Conservation (phyloP, 2,329 filamentous ascomycete genomes). For the Penicillium nordicum region DNA sequence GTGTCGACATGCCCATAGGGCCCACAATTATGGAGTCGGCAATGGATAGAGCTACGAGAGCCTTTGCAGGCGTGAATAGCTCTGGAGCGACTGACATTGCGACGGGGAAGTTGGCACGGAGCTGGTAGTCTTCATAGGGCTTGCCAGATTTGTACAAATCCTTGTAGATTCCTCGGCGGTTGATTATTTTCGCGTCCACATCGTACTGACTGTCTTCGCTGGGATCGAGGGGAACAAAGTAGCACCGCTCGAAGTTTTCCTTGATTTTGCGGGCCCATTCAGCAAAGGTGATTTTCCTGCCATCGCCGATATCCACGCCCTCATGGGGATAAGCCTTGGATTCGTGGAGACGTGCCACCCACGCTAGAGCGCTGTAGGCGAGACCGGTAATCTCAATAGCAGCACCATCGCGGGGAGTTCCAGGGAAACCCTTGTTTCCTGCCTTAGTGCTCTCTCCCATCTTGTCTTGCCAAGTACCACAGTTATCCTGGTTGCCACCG, state of each 20-base stretch:
- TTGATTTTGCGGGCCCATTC: conserved; percentile 81
- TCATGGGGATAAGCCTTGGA: conserved; percentile 69
- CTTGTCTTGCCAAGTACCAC: conserved; percentile 99
- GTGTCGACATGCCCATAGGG: conserved; percentile 89
- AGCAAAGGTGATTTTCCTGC: conserved; percentile 62
- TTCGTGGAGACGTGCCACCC: conserved; percentile 67
- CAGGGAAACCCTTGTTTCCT: conserved; percentile 86
- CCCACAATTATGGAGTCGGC: conserved; percentile 78
- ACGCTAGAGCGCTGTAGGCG: conserved; percentile 81
- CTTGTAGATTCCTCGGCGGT: conserved; percentile 96
- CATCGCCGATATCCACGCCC: conserved; percentile 65
- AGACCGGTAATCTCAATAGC: conserved; percentile 94
- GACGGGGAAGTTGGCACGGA: conserved; percentile 90
- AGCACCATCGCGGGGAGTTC: conserved; percentile 93
- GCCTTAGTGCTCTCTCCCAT: conserved; percentile 97
- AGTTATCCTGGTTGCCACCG: conserved; percentile 90
- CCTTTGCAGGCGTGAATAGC: conserved; percentile 76
- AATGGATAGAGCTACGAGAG: conserved; percentile 72
- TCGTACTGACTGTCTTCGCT: conserved; percentile 74
- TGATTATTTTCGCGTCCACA: conserved; percentile 73
- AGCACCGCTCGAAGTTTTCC: conserved; percentile 84
- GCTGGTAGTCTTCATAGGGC: conserved; percentile 95
- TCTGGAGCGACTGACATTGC: conserved; percentile 92
- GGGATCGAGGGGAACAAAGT: conserved; percentile 72
- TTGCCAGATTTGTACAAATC: conserved; percentile 92